These are phyloP conservation scores for Acanthamoeba royreba DNA, from an alignment of 208 protist species.

Conservation along the genomic window DNA sequence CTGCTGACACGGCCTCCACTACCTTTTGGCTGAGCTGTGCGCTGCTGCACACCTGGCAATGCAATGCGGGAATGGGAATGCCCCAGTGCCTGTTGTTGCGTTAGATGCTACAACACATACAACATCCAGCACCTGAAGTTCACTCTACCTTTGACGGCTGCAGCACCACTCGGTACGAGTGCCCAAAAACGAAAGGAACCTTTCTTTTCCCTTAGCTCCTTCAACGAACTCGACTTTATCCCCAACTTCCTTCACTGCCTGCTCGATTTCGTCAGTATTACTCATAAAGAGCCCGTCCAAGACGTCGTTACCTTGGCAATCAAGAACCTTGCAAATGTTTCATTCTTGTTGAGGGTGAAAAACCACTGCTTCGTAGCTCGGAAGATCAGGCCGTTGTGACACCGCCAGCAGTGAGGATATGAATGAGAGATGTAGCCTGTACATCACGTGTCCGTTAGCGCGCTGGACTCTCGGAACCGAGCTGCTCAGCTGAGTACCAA, in stretches of 20 bases:
- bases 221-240: neutral
- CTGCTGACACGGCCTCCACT: neutral
- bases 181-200: neutral
- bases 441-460: neutral
- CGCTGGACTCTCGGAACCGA: neutral
- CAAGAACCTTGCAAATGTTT: neutral
- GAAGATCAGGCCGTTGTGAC: neutral
- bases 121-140: neutral
- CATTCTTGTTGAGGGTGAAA: neutral
- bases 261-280: neutral
- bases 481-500: neutral
- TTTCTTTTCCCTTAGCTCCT: neutral
- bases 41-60: neutral
- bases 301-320: neutral
- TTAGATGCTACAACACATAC: neutral
- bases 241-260: neutral
- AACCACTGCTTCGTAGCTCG: neutral
- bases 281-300: too few species aligned
- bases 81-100: neutral
- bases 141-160: neutral
- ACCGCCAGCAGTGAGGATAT: conserved; percentile 5
- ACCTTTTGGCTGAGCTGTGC: neutral
- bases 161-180: neutral
- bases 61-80: neutral
- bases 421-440: neutral